Percentiles rank a stretch among this genome's conserved stretches.
Conservation (phyloP, 2,329 filamentous ascomycete species). For the Ilyonectria robusta region DNA sequence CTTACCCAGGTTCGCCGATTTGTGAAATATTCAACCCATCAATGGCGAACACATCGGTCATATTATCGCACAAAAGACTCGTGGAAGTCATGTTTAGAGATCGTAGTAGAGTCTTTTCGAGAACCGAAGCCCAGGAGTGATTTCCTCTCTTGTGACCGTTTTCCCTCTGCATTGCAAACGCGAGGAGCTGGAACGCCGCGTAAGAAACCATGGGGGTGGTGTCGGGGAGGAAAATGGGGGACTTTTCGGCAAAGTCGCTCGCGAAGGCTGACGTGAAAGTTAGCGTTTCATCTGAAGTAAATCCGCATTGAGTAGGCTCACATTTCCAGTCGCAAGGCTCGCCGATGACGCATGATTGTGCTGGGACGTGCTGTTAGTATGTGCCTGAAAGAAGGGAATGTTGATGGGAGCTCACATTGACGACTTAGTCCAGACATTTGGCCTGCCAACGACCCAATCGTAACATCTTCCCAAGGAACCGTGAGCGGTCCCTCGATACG, state of each 20-base stretch:
- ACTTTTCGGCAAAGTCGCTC: slow-evolving; percentile 15
- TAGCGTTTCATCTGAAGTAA: rapidly evolving
- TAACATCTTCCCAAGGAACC: slow-evolving; percentile 35
- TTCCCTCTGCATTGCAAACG: slow-evolving; percentile 36
- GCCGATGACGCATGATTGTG: slow-evolving; percentile 28
- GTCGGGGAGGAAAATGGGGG: slow-evolving; percentile 39
- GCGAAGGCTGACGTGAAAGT: slow-evolving; percentile 14
- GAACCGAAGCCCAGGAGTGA: slow-evolving; percentile 10
- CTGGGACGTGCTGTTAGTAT: slow-evolving; percentile 17
- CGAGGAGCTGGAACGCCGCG: slow-evolving; percentile 39
- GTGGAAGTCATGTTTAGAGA: slow-evolving; percentile 35
- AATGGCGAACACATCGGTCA: slow-evolving; percentile 22
- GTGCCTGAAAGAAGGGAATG: rapidly evolving
- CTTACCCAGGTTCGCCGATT: slow-evolving; percentile 37
- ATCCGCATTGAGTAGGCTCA: background rate
- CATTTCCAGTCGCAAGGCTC: slow-evolving; percentile 29
- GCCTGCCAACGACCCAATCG: slow-evolving; percentile 38
- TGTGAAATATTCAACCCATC: slow-evolving; percentile 26
- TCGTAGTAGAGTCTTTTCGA: background rate
- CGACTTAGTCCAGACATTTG: slow-evolving; percentile 41
- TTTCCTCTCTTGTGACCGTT: background rate
- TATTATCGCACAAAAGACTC: slow-evolving; percentile 8
- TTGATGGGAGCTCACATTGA: slow-evolving; percentile 31
- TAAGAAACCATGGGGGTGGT: slow-evolving; percentile 39
- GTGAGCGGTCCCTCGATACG: background rate